phyloP scores from a whole-genome alignment of 768 basidiomycete genomes.

The Leccinum broughii region DNA sequence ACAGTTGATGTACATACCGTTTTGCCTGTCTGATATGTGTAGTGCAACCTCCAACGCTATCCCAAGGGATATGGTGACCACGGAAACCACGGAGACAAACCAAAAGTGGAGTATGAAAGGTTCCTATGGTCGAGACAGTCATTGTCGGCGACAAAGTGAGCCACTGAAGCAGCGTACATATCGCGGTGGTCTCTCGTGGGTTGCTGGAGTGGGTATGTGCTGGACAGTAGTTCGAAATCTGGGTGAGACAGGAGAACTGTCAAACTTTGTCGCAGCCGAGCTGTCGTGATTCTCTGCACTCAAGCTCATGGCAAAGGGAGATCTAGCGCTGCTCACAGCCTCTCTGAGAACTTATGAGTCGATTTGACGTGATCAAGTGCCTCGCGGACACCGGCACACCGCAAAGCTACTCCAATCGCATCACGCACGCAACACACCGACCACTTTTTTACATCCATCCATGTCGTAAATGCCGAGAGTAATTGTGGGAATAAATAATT shows the following conservation, averaged over 20 bases:
- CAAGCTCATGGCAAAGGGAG: conserved; percentile 6
- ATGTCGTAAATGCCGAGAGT: conserved; percentile 11
- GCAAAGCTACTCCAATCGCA: too few relatives aligned
- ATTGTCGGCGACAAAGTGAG: background rate
- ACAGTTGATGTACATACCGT: conserved; percentile 13
- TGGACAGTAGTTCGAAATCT: conserved; percentile 47
- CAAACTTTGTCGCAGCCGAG: background rate
- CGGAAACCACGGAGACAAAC: conserved; percentile 39
- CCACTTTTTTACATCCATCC: conserved; percentile 7
- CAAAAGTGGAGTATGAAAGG: conserved; percentile 38
- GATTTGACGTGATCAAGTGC: too few relatives aligned
- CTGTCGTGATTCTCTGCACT: background rate
- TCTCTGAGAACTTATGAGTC: background rate
- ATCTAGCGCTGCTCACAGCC: background rate
- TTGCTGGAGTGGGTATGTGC: conserved; percentile 48
- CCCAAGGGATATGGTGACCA: conserved; percentile 41
- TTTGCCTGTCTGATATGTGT: conserved; percentile 16
- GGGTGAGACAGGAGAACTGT: conserved; percentile 26
- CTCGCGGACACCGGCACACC: too few relatives aligned
- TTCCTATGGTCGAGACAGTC: conserved; percentile 20
- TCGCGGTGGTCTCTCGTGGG: conserved; percentile 37
- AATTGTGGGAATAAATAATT: conserved; percentile 20
- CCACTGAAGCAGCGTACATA: conserved; percentile 38
- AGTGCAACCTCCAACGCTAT: conserved; percentile 16
- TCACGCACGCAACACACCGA: too few relatives aligned